A percentile compares a stretch with the other conserved stretches of the same genome.
These are phyloP conservation scores for Wakefieldia striispora DNA, from an alignment of 768 basidiomycete genomes.

Conservation along the genomic window DNA sequence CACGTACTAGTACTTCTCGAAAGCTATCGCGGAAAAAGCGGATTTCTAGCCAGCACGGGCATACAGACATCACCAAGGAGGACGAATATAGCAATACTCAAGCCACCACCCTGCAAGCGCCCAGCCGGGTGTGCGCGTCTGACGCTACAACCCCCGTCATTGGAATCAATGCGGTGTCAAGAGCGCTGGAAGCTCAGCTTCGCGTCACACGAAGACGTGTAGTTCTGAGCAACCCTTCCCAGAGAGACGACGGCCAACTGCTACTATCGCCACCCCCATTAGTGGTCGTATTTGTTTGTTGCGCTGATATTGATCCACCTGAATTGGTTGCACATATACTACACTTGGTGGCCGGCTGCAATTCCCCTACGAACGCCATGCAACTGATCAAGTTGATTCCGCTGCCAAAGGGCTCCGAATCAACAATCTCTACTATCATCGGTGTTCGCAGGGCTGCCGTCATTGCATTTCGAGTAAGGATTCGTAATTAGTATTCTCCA, in stretches of 20 bases:
- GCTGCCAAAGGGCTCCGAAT: constrained; percentile 68
- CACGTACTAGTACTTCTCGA: constrained; percentile 29
- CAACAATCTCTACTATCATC: constrained; percentile 53
- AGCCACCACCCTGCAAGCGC: neutral
- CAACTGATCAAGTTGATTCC: constrained; percentile 55
- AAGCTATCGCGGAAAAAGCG: constrained; percentile 1
- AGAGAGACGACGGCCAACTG: neutral
- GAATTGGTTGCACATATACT: constrained; percentile 73
- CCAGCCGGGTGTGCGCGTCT: neutral
- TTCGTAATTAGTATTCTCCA: neutral
- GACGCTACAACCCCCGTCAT: constrained; percentile 42
- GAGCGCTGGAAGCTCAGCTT: constrained; percentile 62
- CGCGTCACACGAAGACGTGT: constrained; percentile 24
- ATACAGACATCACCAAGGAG: constrained; percentile 28
- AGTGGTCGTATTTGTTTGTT: constrained; percentile 63
- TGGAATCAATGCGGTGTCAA: constrained; percentile 84
- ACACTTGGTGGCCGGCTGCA: constrained; percentile 73
- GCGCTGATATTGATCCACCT: constrained; percentile 71
- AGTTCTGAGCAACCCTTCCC: neutral
- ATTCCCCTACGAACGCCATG: constrained; percentile 40
- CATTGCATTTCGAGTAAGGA: constrained; percentile 64
- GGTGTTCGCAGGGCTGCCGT: constrained; percentile 67
- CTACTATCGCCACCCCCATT: constrained; percentile 10
- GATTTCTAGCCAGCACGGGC: constrained; percentile 3
- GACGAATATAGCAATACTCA: neutral